Percentiles rank a stretch among this genome's conserved stretches.
Conservation (phyloP, 306 rosid genomes). For the Styphnolobium japonicum region DNA sequence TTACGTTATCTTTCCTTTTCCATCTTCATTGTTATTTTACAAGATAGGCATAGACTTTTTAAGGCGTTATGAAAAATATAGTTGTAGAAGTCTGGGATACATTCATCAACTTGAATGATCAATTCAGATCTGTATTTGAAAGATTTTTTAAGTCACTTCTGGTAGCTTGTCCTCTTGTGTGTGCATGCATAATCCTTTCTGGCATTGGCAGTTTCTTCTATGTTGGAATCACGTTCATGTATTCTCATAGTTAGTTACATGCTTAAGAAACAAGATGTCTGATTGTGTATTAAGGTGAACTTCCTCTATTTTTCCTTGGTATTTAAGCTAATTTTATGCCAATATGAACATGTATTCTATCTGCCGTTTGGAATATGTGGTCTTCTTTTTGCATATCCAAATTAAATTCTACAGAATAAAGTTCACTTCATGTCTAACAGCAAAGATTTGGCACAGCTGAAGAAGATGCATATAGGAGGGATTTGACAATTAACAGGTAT, state of each 20-base stretch:
- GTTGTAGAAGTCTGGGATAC: neutral
- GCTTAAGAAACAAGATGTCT: neutral
- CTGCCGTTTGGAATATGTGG: slow-evolving; percentile 17
- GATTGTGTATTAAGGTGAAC: neutral
- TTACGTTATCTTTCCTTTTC: too few relatives aligned
- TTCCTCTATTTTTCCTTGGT: neutral
- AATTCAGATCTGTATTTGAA: neutral
- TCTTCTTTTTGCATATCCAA: neutral
- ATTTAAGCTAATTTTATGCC: slow-evolving; percentile 9
- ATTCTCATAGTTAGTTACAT: neutral
- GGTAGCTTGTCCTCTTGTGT: too few relatives aligned
- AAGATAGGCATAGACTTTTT: too few relatives aligned
- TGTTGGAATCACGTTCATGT: neutral
- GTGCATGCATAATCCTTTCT: neutral
- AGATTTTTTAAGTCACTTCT: neutral
- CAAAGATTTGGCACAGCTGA: slow-evolving; percentile 85
- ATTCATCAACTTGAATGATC: neutral
- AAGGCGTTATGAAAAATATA: too few relatives aligned
- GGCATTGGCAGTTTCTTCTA: neutral
- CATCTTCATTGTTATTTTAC: too few relatives aligned
- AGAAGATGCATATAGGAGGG: slow-evolving; percentile 97
- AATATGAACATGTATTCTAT: neutral
- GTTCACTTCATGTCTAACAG: slow-evolving; percentile 44
- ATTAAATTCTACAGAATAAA: slow-evolving; percentile 20
- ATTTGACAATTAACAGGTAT: slow-evolving; percentile 91